Percentiles rank a stretch among this genome's conserved stretches.
These are phyloP conservation scores for Hymenoscyphus repandus DNA, from an alignment of 2,329 filamentous ascomycete genomes.

Conservation along the genomic window DNA sequence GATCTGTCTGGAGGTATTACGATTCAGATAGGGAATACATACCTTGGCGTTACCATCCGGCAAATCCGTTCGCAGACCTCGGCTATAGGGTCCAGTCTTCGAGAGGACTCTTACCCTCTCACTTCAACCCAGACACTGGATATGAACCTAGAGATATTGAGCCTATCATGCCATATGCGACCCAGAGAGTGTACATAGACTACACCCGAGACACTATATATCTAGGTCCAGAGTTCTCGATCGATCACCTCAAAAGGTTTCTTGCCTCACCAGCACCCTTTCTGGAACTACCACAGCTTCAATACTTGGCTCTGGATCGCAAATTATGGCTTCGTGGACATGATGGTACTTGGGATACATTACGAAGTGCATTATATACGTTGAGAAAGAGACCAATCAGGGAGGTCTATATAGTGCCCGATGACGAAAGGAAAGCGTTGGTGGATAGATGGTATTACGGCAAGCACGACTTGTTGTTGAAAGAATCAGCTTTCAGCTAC, in stretches of 20 bases:
- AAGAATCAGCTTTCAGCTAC: constrained; percentile 11
- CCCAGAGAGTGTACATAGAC: constrained; percentile 13
- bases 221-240: constrained; percentile 20
- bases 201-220: constrained; percentile 19
- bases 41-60: constrained; percentile 15
- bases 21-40: constrained; percentile 9
- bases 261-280: constrained; percentile 5
- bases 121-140: no score
- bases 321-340: constrained; percentile 12
- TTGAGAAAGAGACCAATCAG: constrained; percentile 12
- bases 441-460: constrained; percentile 17
- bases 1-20: constrained; percentile 10
- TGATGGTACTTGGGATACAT: constrained; percentile 5
- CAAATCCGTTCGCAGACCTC: constrained; percentile 8
- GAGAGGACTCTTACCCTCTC: no score
- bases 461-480: constrained; percentile 13
- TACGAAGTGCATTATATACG: constrained; percentile 13
- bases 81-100: background rate
- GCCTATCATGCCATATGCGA: constrained; percentile 8
- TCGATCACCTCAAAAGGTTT: constrained; percentile 11
- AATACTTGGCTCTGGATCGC: constrained; percentile 16
- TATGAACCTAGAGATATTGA: background rate
- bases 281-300: constrained; percentile 13
- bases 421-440: constrained; percentile 15
- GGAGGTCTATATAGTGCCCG: constrained; percentile 17